A percentile compares a stretch with the other conserved stretches of the same genome.
Evolutionary conservation across 2,329 filamentous ascomycete species (phyloP).

Genomic region (Colletotrichum liaoningense): DNA sequence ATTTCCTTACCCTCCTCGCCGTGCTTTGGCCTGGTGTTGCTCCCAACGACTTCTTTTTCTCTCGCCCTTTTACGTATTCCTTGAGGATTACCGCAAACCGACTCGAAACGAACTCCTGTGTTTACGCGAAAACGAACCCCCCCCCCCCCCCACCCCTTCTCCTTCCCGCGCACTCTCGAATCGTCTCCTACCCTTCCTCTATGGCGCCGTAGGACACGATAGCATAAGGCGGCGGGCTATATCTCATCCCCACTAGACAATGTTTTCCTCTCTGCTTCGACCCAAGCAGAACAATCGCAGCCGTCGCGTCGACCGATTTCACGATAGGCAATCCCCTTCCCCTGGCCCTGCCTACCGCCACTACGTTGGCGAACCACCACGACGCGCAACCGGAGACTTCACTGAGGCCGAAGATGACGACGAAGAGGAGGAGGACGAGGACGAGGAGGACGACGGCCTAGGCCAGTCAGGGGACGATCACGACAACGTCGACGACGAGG

Average conservation of each 20-base stretch:
- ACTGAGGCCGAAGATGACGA: constrained; percentile 71
- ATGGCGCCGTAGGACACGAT: constrained; percentile 33
- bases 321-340: constrained; percentile 30
- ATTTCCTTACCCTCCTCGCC: not conserved
- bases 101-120: not conserved
- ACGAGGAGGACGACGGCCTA: constrained; percentile 47
- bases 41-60: not conserved
- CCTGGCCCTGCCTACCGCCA: constrained; percentile 41
- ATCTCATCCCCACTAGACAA: constrained; percentile 34
- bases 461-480: constrained; percentile 44
- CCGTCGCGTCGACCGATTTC: constrained; percentile 31
- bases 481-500: constrained; percentile 48
- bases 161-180: constrained; percentile 1
- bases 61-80: not conserved
- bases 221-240: constrained; percentile 30
- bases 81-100: not conserved
- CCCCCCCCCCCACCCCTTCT: not conserved
- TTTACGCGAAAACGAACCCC: not conserved
- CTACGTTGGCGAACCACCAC: constrained; percentile 48
- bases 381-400: constrained; percentile 73
- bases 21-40: constrained; percentile 16
- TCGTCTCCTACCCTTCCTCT: constrained; percentile 4
- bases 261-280: constrained; percentile 38
- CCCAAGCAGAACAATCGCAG: constrained; percentile 34
- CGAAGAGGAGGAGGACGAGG: constrained; percentile 62